Evolutionary conservation across 768 basidiomycete genomes (phyloP).

Genomic region (Serendipita indica): DNA sequence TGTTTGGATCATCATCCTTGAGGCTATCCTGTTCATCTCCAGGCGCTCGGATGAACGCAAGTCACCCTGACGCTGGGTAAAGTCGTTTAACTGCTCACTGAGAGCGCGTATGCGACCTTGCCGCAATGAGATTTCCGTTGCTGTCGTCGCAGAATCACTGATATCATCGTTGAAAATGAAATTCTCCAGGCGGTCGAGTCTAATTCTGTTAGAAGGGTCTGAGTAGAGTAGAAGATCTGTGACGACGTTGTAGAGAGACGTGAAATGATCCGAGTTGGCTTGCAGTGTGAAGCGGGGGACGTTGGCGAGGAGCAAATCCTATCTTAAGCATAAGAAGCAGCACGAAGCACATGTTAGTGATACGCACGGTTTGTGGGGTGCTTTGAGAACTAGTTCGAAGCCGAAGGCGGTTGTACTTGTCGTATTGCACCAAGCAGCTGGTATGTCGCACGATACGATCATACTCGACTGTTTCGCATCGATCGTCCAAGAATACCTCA

Average conservation of each 20-base stretch:
- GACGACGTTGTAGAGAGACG: slow-evolving; percentile 73
- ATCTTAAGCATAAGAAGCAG: slow-evolving; percentile 3
- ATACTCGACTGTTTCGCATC: slow-evolving; percentile 67
- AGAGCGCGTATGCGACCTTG: slow-evolving; percentile 55
- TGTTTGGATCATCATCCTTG: slow-evolving; percentile 53
- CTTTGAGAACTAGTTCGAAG: slow-evolving; percentile 36
- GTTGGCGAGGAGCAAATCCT: slow-evolving; percentile 73
- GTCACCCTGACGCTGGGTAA: slow-evolving; percentile 23
- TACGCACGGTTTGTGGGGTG: slow-evolving; percentile 7
- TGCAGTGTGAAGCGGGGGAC: slow-evolving; percentile 80
- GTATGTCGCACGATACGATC: slow-evolving; percentile 86
- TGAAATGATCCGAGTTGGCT: slow-evolving; percentile 68
- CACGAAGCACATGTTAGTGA: neutral
- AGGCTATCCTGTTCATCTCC: slow-evolving; percentile 51
- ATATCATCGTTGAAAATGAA: slow-evolving; percentile 83
- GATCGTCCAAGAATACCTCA: slow-evolving; percentile 75
- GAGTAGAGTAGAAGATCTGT: slow-evolving; percentile 80
- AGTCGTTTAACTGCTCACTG: slow-evolving; percentile 19
- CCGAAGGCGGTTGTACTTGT: slow-evolving; percentile 88
- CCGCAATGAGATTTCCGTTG: slow-evolving; percentile 51
- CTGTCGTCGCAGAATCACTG: slow-evolving; percentile 55
- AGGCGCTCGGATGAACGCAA: slow-evolving; percentile 28
- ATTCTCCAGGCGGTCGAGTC: slow-evolving; percentile 63
- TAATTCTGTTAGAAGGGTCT: slow-evolving; percentile 68
- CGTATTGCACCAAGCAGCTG: slow-evolving; percentile 70